A percentile compares a stretch with the other conserved stretches of the same genome.
These are phyloP conservation scores for Fusarium vanettenii DNA, from an alignment of 2,329 filamentous ascomycete species.

Conservation along the genomic window DNA sequence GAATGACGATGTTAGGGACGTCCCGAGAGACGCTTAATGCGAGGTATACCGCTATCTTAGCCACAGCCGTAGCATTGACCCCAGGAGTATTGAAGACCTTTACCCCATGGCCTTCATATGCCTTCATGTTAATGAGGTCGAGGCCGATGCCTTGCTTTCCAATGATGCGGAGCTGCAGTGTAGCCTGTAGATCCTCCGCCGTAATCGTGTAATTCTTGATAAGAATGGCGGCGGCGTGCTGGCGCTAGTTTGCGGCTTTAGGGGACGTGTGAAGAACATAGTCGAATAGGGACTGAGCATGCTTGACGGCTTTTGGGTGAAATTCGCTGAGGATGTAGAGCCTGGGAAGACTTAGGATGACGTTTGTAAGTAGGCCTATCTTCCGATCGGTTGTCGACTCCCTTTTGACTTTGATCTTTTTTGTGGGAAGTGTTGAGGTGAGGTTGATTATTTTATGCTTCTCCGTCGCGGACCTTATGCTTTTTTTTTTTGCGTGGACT, in stretches of 20 bases:
- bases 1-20: slow-evolving; percentile 44
- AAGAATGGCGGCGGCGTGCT: slow-evolving; percentile 50
- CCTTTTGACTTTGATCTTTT: no score
- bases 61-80: slow-evolving; percentile 40
- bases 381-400: no score
- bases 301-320: slow-evolving; percentile 46
- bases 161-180: slow-evolving; percentile 41
- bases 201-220: slow-evolving; percentile 49
- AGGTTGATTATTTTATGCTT: no score
- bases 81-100: slow-evolving; percentile 42
- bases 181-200: slow-evolving; percentile 41
- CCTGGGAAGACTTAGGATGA: slow-evolving; percentile 23
- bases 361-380: no score
- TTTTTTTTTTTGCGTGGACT: no score
- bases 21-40: slow-evolving; percentile 46
- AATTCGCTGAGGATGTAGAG: slow-evolving; percentile 52
- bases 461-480: no score
- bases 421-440: no score
- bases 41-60: slow-evolving; percentile 48
- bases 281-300: slow-evolving; percentile 50
- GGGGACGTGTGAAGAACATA: slow-evolving; percentile 48
- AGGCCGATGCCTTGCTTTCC: slow-evolving; percentile 47
- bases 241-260: slow-evolving; percentile 47
- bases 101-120: slow-evolving; percentile 35
- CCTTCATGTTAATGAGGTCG: slow-evolving; percentile 45